phyloP scores from a whole-genome alignment of 352 stramenopile genomes.

The Globisporangium sylvaticum region DNA sequence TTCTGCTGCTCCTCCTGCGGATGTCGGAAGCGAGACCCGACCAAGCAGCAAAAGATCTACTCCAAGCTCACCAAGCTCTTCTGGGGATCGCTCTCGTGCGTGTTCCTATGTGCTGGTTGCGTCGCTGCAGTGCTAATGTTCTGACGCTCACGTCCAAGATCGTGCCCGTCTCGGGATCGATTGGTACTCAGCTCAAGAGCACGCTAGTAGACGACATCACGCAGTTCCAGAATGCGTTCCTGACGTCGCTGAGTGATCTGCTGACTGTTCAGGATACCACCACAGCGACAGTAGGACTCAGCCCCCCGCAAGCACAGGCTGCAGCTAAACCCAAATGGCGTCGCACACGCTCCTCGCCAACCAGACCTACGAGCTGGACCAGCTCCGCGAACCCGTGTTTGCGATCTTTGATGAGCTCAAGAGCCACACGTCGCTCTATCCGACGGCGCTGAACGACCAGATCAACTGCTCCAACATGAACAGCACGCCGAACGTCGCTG shows the following conservation, averaged over 20 bases:
- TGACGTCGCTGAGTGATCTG: conserved; percentile 32
- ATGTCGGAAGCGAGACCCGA: conserved; percentile 38
- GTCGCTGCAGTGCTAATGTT: conserved; percentile 28
- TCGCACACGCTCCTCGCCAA: conserved; percentile 47
- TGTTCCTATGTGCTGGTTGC: conserved; percentile 23
- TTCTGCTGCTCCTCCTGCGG: conserved; percentile 48
- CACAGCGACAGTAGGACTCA: conserved; percentile 10
- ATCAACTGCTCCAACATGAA: conserved; percentile 40
- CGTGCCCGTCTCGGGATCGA: conserved; percentile 22
- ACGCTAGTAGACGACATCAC: conserved; percentile 28
- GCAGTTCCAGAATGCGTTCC: conserved; percentile 34
- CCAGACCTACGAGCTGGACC: conserved; percentile 31
- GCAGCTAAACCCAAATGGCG: conserved; percentile 19
- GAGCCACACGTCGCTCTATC: conserved; percentile 42
- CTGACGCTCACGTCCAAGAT: conserved; percentile 31
- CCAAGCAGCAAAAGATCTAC: conserved; percentile 43
- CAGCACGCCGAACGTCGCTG: conserved; percentile 39
- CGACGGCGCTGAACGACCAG: conserved; percentile 27
- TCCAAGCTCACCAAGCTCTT: conserved; percentile 41
- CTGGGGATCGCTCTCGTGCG: conserved; percentile 31
- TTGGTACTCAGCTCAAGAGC: conserved; percentile 21
- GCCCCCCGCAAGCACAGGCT: conserved; percentile 29
- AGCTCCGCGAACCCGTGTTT: conserved; percentile 38
- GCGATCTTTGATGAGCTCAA: conserved; percentile 30
- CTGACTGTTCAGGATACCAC: conserved; percentile 5